A percentile compares a stretch with the other conserved stretches of the same genome.
phyloP scores from a whole-genome alignment of 441 rosid species.

The Hura crepitans region DNA sequence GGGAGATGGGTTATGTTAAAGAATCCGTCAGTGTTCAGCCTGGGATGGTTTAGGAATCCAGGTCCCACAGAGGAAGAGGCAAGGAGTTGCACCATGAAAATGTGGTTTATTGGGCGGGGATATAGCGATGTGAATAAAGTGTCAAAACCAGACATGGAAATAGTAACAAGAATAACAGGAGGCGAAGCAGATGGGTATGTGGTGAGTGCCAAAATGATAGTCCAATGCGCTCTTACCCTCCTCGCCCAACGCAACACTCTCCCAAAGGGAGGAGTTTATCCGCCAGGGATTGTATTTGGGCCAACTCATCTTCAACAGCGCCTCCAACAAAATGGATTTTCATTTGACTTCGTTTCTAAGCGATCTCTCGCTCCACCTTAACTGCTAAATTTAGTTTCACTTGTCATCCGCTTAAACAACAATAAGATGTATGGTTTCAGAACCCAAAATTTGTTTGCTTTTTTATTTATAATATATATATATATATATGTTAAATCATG shows the following conservation, averaged over 20 bases:
- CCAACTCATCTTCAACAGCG: slow-evolving; percentile 64
- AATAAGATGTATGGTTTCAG: no score
- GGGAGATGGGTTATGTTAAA: slow-evolving; percentile 76
- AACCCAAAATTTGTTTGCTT: no score
- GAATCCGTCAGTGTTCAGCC: slow-evolving; percentile 72
- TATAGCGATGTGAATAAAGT: slow-evolving; percentile 44
- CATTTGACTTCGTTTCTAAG: slow-evolving; percentile 66
- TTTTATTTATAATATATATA: no score
- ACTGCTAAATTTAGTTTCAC: no score
- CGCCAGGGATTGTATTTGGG: slow-evolving; percentile 81
- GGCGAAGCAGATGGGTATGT: slow-evolving; percentile 72
- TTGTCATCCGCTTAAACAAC: no score
- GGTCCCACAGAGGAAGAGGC: slow-evolving; percentile 86
- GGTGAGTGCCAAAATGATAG: slow-evolving; percentile 57
- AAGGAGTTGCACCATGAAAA: slow-evolving; percentile 63
- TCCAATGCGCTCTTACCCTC: slow-evolving; percentile 63
- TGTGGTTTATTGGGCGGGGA: slow-evolving; percentile 84
- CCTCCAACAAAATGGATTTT: slow-evolving; percentile 67
- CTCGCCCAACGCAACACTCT: slow-evolving; percentile 53
- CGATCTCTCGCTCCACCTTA: slow-evolving; percentile 30
- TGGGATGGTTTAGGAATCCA: slow-evolving; percentile 68
- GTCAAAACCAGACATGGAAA: slow-evolving; percentile 58
- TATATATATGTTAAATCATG: no score
- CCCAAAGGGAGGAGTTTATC: slow-evolving; percentile 66
- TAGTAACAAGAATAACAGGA: slow-evolving; percentile 65